A percentile compares a stretch with the other conserved stretches of the same genome.
phyloP scores from a whole-genome alignment of 2,329 filamentous ascomycete species.

The Colletotrichum sp. region DNA sequence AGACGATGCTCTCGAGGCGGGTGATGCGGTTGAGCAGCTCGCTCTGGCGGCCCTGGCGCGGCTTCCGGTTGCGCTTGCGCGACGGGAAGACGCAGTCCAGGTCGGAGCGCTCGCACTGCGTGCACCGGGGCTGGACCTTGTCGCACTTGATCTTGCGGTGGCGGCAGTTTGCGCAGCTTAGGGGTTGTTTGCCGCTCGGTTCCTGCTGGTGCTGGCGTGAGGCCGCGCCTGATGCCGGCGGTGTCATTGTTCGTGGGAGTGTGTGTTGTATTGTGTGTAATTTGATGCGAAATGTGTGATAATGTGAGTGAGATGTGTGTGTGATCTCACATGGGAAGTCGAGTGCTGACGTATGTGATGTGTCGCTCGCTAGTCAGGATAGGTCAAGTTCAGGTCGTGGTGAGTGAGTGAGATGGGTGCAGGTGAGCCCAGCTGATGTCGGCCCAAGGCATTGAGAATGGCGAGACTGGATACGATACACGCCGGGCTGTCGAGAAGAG shows the following conservation, averaged over 20 bases:
- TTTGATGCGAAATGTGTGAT: background rate
- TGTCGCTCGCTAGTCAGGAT: constrained; percentile 1
- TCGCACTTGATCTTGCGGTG: constrained; percentile 68
- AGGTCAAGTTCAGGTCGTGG: background rate
- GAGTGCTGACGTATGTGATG: constrained; percentile 1
- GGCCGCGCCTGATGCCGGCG: background rate
- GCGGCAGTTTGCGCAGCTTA: constrained; percentile 66
- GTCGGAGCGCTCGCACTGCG: constrained; percentile 52
- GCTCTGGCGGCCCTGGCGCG: constrained; percentile 43
- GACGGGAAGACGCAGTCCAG: constrained; percentile 52
- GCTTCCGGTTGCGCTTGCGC: constrained; percentile 47
- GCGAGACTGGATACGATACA: background rate
- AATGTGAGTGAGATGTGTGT: background rate
- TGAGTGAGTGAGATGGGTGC: background rate
- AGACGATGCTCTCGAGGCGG: constrained; percentile 50
- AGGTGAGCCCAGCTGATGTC: background rate
- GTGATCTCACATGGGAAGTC: background rate
- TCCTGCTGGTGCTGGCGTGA: background rate
- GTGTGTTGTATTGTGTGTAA: background rate
- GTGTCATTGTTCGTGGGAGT: background rate
- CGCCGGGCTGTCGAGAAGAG: no score
- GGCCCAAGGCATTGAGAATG: background rate
- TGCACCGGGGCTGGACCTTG: constrained; percentile 56
- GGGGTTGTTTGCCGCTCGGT: constrained; percentile 31
- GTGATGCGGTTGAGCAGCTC: constrained; percentile 49